A percentile compares a stretch with the other conserved stretches of the same genome.
phyloP scores from a whole-genome alignment of 2,329 filamentous ascomycete species.

The Xylariaceae sp. region DNA sequence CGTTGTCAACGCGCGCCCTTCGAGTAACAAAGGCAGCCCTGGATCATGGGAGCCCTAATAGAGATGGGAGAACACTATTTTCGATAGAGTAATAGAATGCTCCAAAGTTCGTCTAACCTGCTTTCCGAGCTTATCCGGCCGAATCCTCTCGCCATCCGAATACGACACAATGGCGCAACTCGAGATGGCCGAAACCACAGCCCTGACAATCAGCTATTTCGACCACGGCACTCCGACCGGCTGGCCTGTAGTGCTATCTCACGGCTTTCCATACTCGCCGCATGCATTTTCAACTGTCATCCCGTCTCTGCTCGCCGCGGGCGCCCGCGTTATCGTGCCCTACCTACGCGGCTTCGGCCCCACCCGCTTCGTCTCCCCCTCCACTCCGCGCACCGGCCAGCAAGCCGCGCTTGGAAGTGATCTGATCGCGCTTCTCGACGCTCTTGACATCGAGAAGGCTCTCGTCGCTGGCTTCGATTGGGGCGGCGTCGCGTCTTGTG shows the following conservation, averaged over 20 bases:
- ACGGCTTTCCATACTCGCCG: constrained; percentile 10
- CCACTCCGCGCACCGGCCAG: constrained; percentile 7
- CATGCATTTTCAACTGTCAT: constrained; percentile 7
- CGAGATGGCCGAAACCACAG: constrained; percentile 5
- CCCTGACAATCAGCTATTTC: constrained; percentile 11
- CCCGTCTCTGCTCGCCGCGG: constrained; percentile 2
- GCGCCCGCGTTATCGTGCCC: constrained; percentile 10
- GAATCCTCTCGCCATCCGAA: no score
- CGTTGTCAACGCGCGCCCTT: no score
- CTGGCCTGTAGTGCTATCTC: constrained; percentile 10
- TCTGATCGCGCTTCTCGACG: constrained; percentile 7
- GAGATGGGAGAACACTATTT: no score
- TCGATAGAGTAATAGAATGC: no score
- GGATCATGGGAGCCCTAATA: no score
- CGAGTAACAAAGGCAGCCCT: no score
- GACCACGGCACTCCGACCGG: constrained; percentile 7
- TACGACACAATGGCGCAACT: constrained; percentile 5
- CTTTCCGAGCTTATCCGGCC: no score
- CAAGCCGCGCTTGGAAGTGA: constrained; percentile 8
- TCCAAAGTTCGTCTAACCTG: no score
- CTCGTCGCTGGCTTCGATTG: constrained; percentile 11
- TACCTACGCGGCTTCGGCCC: constrained; percentile 8
- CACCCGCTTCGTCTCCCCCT: constrained; percentile 4
- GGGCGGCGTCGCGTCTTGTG: constrained; percentile 10
- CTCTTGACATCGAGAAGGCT: constrained; percentile 4